Conservation (phyloP, 2,329 filamentous ascomycete species). For the Penicillium crustosum region DNA sequence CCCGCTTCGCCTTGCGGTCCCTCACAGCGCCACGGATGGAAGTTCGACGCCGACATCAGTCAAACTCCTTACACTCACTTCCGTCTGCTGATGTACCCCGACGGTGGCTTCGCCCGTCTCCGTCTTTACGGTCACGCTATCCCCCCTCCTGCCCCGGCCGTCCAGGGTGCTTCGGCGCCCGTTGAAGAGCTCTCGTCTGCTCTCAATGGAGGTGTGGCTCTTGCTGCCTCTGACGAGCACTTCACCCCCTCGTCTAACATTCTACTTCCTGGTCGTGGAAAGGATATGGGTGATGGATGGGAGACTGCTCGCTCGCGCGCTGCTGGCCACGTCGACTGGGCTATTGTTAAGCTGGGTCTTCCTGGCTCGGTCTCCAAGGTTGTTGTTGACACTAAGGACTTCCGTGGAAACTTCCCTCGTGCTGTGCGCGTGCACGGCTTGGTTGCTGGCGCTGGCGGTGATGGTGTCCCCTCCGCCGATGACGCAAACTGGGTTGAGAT, state of each 20-base stretch:
- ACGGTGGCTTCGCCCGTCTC: slow-evolving; percentile 47
- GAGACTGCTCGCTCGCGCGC: slow-evolving; percentile 43
- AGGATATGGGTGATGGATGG: slow-evolving; percentile 49
- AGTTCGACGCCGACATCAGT: slow-evolving; percentile 25
- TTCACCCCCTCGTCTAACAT: slow-evolving; percentile 44
- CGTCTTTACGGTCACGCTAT: slow-evolving; percentile 46
- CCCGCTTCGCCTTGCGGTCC: slow-evolving; percentile 42
- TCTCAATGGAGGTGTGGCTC: slow-evolving; percentile 42
- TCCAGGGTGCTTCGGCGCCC: not conserved
- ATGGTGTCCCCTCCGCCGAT: slow-evolving; percentile 34
- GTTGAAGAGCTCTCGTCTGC: slow-evolving; percentile 44
- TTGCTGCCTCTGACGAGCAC: slow-evolving; percentile 44
- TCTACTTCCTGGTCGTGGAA: slow-evolving; percentile 44
- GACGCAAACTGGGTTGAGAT: slow-evolving; percentile 40
- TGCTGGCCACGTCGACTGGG: slow-evolving; percentile 46
- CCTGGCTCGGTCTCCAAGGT: slow-evolving; percentile 40
- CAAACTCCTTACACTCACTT: slow-evolving; percentile 44
- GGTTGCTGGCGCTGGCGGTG: slow-evolving; percentile 11
- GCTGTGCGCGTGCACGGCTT: slow-evolving; percentile 43
- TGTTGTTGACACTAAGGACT: slow-evolving; percentile 48
- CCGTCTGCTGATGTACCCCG: slow-evolving; percentile 47
- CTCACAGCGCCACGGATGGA: slow-evolving; percentile 46
- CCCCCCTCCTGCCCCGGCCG: slow-evolving; percentile 27
- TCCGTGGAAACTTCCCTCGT: slow-evolving; percentile 47
- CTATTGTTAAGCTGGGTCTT: slow-evolving; percentile 41